A percentile compares a stretch with the other conserved stretches of the same genome.
These are phyloP conservation scores for Bidens hawaiensis DNA, from an alignment of 140 eudicot genomes.

Conservation along the genomic window DNA sequence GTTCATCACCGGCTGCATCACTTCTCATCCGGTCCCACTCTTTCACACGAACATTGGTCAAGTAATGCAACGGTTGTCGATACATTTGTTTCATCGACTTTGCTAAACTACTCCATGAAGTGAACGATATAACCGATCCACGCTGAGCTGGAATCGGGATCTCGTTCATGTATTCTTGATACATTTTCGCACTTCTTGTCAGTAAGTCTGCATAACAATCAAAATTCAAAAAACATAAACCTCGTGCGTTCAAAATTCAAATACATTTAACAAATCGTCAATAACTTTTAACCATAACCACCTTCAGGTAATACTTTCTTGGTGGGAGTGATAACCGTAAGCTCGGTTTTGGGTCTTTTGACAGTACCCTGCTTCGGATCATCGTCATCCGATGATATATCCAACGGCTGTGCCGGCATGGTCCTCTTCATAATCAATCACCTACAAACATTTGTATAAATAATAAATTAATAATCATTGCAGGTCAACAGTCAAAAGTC, in stretches of 20 bases:
- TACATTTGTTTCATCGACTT: constrained; percentile 47
- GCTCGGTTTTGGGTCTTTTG: constrained; percentile 22
- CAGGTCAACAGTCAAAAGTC: too few relatives aligned
- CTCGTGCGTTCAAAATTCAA: too few relatives aligned
- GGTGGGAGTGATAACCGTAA: constrained; percentile 29
- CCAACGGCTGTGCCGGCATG: constrained; percentile 34
- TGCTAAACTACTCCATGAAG: constrained; percentile 68
- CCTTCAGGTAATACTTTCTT: constrained; percentile 42
- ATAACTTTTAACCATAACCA: constrained; percentile 1
- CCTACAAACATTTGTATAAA: constrained; percentile 18
- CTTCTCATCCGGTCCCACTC: constrained; percentile 43
- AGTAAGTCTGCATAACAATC: constrained; percentile 39
- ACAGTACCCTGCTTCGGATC: constrained; percentile 30
- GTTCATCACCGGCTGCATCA: constrained; percentile 12
- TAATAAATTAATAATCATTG: too few relatives aligned
- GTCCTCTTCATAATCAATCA: constrained; percentile 37
- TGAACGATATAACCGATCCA: constrained; percentile 53
- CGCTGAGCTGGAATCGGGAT: constrained; percentile 56
- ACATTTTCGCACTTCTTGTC: constrained; percentile 50
- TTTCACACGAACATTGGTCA: constrained; percentile 50
- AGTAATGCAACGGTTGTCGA: constrained; percentile 66
- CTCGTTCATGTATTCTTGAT: constrained; percentile 68
- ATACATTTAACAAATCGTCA: too few relatives aligned
- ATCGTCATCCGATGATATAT: constrained; percentile 52
- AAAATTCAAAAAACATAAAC: not conserved